Evolutionary conservation across 148 eudicot species (phyloP).

Genomic region (Chenopodium album): DNA sequence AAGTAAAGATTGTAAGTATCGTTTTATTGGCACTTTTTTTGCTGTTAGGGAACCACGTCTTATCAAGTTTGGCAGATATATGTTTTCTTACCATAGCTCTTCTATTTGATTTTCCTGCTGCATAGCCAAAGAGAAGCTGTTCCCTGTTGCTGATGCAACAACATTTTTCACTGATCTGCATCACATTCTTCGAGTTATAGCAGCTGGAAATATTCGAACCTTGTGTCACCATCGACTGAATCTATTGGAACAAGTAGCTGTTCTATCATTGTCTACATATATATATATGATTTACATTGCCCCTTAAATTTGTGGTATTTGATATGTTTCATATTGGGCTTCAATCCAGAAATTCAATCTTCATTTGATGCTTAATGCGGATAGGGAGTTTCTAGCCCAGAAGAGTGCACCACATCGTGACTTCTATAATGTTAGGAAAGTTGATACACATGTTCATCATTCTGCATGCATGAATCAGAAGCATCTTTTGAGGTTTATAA

Average conservation of each 20-base stretch:
- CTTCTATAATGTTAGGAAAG: slow-evolving; percentile 97
- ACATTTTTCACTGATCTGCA: slow-evolving; percentile 98
- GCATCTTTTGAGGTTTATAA: slow-evolving; percentile 95
- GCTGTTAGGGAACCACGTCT: slow-evolving; percentile 1
- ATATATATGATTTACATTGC: not conserved
- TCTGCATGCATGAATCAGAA: slow-evolving; percentile 99
- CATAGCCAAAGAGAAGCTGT: slow-evolving; percentile 79
- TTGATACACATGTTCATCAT: slow-evolving; percentile 99
- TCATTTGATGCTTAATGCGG: slow-evolving; percentile 99
- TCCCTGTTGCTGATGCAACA: slow-evolving; percentile 95
- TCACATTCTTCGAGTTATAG: slow-evolving; percentile 94
- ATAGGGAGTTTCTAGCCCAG: slow-evolving; percentile 95
- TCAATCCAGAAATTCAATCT: slow-evolving; percentile 91
- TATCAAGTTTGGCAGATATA: not conserved
- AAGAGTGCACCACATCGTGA: slow-evolving; percentile 99
- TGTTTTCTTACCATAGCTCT: slow-evolving; percentile 14
- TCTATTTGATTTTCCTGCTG: slow-evolving; percentile 8
- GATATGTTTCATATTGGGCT: slow-evolving; percentile 22
- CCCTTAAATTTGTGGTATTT: not conserved
- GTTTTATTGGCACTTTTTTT: slow-evolving; percentile 6
- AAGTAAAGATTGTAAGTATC: slow-evolving; percentile 73
- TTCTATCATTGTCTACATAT: slow-evolving; percentile 8
- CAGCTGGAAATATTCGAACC: slow-evolving; percentile 95
- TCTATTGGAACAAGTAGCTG: slow-evolving; percentile 83
- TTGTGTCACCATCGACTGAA: slow-evolving; percentile 87